These are phyloP conservation scores for Dactylellina drechsleri DNA, from an alignment of 2,329 filamentous ascomycete species.

Conservation along the genomic window DNA sequence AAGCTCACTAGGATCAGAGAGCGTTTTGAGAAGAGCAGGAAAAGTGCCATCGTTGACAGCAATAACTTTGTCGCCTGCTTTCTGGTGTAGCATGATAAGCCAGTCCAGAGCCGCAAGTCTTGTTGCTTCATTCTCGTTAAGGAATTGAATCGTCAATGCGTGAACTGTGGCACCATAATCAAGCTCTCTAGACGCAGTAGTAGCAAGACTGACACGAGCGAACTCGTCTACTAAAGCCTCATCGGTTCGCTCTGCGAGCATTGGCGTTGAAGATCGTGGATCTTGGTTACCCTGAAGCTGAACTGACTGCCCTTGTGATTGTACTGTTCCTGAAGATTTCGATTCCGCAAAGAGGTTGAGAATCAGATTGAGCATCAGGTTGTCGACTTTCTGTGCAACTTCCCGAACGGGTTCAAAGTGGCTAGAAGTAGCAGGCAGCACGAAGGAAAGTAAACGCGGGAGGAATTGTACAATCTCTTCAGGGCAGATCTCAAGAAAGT, in stretches of 20 bases:
- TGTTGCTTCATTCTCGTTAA: slow-evolving; percentile 97
- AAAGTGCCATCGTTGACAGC: slow-evolving; percentile 98
- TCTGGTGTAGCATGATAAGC: slow-evolving; percentile 97
- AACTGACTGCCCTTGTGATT: slow-evolving; percentile 25
- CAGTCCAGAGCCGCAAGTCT: slow-evolving; percentile 92
- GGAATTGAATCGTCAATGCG: slow-evolving; percentile 88
- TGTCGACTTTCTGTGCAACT: slow-evolving; percentile 88
- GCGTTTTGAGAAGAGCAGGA: slow-evolving; percentile 90
- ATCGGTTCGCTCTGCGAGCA: slow-evolving; percentile 42
- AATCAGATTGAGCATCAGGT: slow-evolving; percentile 90
- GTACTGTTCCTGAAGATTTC: slow-evolving; percentile 11
- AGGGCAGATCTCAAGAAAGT: slow-evolving; percentile 95
- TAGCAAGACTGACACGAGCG: slow-evolving; percentile 59
- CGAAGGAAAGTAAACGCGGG: slow-evolving; percentile 87
- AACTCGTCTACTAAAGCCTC: slow-evolving; percentile 35
- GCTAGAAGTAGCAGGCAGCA: slow-evolving; percentile 92
- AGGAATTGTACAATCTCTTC: slow-evolving; percentile 96
- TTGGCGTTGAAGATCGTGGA: slow-evolving; percentile 48
- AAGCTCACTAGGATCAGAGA: slow-evolving; percentile 93
- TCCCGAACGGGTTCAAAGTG: slow-evolving; percentile 87
- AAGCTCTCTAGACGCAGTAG: slow-evolving; percentile 69
- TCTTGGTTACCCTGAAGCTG: slow-evolving; percentile 34
- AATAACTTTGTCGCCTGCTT: slow-evolving; percentile 85
- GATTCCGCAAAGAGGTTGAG: slow-evolving; percentile 63
- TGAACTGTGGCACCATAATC: slow-evolving; percentile 96